These are phyloP conservation scores for Sporothrix dimorphospora DNA, from an alignment of 2,329 filamentous ascomycete genomes.

Conservation along the genomic window DNA sequence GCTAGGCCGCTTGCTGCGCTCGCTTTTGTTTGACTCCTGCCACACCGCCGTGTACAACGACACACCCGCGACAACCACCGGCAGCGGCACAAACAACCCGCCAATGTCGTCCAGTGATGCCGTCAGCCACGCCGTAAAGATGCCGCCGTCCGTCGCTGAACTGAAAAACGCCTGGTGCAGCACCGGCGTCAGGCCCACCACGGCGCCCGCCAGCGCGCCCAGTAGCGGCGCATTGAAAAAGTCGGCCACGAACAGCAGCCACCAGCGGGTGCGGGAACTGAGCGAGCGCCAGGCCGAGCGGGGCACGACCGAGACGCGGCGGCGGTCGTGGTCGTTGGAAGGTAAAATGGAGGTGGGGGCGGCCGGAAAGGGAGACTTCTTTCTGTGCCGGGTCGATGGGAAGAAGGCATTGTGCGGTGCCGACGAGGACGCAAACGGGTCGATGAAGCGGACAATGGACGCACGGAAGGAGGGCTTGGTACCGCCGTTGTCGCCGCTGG, in stretches of 20 bases:
- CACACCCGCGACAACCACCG: constrained; percentile 69
- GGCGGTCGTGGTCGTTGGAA: neutral
- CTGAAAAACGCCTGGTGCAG: constrained; percentile 66
- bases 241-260: constrained; percentile 44
- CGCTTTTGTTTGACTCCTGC: constrained; percentile 40
- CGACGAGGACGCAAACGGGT: constrained; percentile 34
- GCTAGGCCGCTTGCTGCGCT: neutral
- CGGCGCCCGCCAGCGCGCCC: constrained; percentile 60
- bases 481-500: neutral
- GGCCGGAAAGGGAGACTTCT: neutral
- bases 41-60: constrained; percentile 60
- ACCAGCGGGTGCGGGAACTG: constrained; percentile 39
- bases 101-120: constrained; percentile 64
- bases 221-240: constrained; percentile 66
- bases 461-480: neutral
- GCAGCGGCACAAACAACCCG: constrained; percentile 64
- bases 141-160: constrained; percentile 59
- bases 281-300: constrained; percentile 38
- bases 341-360: neutral
- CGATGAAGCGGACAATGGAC: constrained; percentile 28
- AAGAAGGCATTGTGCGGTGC: constrained; percentile 38
- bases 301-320: constrained; percentile 38
- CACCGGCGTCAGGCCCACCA: constrained; percentile 62
- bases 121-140: constrained; percentile 69
- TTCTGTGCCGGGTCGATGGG: constrained; percentile 35